Percentiles rank a stretch among this genome's conserved stretches.
Conservation (phyloP, 108 stramenopile species). For the Cyclostephanos invisitatus region DNA sequence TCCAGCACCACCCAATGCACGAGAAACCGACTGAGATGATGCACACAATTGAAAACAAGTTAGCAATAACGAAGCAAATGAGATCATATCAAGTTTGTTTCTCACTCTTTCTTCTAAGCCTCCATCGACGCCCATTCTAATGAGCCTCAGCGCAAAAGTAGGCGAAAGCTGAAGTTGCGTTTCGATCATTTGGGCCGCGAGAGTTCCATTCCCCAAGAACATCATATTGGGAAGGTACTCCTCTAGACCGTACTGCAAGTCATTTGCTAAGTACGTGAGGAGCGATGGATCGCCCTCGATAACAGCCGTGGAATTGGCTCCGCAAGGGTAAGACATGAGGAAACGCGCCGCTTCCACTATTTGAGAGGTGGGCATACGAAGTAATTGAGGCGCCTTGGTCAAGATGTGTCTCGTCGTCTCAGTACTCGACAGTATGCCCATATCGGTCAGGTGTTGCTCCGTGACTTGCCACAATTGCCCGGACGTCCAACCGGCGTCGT, state of each 20-base stretch:
- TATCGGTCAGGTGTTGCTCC: conserved; percentile 18
- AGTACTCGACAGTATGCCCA: conserved; percentile 15
- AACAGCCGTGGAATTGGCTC: background rate
- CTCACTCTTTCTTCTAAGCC: conserved; percentile 36
- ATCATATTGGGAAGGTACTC: conserved; percentile 45
- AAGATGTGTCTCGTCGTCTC: conserved; percentile 14
- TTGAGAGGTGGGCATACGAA: conserved; percentile 32
- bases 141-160: conserved; percentile 17
- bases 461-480: conserved; percentile 34
- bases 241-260: conserved; percentile 26
- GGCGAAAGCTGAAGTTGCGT: conserved; percentile 21
- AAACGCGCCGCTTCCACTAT: conserved; percentile 29
- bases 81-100: background rate
- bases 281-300: conserved; percentile 35
- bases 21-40: conserved; percentile 12
- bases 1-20: conserved; percentile 25
- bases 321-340: conserved; percentile 15
- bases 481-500: conserved; percentile 12
- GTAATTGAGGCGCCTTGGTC: conserved; percentile 28
- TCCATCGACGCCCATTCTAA: conserved; percentile 34
- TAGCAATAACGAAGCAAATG: background rate
- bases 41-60: background rate
- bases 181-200: conserved; percentile 27
- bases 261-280: conserved; percentile 34
- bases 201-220: conserved; percentile 24